Base-by-base conservation (phyloP, 2,329 filamentous ascomycete genomes). In the Calonectria pteridis region DNA sequence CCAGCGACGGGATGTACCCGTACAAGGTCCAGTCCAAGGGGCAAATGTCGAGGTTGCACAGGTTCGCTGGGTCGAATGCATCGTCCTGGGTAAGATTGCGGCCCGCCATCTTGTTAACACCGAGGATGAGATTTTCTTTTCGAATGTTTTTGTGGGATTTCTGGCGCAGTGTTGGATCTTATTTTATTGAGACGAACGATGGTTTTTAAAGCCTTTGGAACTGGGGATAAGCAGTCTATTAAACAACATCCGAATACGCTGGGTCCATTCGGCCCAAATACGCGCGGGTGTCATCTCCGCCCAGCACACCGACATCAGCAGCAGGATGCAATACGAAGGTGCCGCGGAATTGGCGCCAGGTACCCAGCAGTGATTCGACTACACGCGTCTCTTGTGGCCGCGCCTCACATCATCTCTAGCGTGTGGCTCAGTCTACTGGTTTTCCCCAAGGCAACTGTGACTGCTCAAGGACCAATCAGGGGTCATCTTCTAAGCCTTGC, bases 1-100 rank as follows among this genome's bases (percentile, higher is more conserved):
- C 82, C 1, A 92, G 81, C 29, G 85, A 85, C 29, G 92, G 88
- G 28, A 86, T 84, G 82, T 92, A 93, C 64, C 84, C 79, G 80
- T 92, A 90, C 75, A 90, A 84, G 78, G 84, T 88, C 79, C 79
- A 84, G 69, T 87, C 84, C 43, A 88, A 74, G 3, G 85, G 85
- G 78, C 89, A 90, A 35, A 84, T 77, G 18, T 86, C 86, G 37
- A 90, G 84, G 20, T 84, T 88, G 81, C 89, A 90, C 73, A 85
- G 88, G 69, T 84, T 80, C 5, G 84, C 73, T 37, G 86, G 81
- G 37, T 88, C 88, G 67, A 89, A 90, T 73, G 75, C 71, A 67
- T 79, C 67, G 49, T 70, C 78, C 20, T 80, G 59, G 46, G 76
- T 81, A 4, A 55, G 63, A 64, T 76, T 74, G 66, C 73, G 66